Base-by-base conservation (phyloP, 177 flowering plant genomes). In the Vitis hybrid region DNA sequence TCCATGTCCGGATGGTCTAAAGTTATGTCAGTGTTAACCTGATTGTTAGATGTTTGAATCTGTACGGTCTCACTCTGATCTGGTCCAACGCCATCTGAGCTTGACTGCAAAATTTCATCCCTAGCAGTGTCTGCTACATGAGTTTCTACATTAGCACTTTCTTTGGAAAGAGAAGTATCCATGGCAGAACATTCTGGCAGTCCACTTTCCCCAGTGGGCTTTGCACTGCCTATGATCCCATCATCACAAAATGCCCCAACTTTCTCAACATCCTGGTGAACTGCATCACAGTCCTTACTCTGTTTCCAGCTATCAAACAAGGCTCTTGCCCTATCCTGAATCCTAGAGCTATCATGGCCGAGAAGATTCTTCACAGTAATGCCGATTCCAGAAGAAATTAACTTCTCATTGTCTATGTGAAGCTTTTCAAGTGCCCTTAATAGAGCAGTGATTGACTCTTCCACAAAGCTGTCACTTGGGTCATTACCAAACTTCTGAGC, bases 361-460 rank as follows among this genome's bases (percentile, higher is more conserved):
- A 79, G 72, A 68, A 92, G 93, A 64, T 76, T 73, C 72, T 77
- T 70, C 18, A 92, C 83, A 51, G 91, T 84, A 59, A 31, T 49
- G 70, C 78, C 69, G 60, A 92, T 84, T 57, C 86, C 91, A 21
- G 94, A 82, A 66, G 85, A 78, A 58, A 75, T 19, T 16, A 83
- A 78, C 72, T 52, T 80, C 58, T 81, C 81, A 55, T 61, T 52
- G 64, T 85, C 88, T 70, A 82, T 76, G 15, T 85, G 82, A 70
- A 92, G 76, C 82, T 80, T 89, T 77, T 85, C 85, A 78, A 92
- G 79, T 60, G 89, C 97, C 67, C 75, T 80, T 69, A 92, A 66
- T 67, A 90, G 14, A 14, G 77, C 79, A 64, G 75, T 79, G 5
- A 91, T 80, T 19, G 90, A 79, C 65, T 88, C 94, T 67, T 89